phyloP scores from a whole-genome alignment of 2,329 filamentous ascomycete genomes.

The Botrytis tulipae region DNA sequence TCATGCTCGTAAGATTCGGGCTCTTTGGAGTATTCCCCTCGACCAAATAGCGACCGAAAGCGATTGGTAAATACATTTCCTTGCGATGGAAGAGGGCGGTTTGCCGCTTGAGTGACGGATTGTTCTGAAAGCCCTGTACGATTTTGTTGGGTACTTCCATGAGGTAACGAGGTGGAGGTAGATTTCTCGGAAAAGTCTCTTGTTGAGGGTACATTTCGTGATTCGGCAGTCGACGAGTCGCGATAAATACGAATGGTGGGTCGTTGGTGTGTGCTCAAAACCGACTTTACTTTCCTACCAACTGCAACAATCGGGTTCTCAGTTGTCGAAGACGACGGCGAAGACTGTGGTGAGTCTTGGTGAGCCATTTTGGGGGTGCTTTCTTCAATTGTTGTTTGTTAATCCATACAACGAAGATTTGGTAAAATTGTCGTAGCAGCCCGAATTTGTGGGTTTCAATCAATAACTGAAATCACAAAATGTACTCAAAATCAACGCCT shows the following conservation, averaged over 20 bases:
- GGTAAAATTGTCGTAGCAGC: background rate
- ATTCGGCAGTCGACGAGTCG: slow-evolving; percentile 20
- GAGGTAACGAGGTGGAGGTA: background rate
- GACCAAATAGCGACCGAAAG: slow-evolving; percentile 26
- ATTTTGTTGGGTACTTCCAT: background rate
- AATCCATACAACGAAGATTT: background rate
- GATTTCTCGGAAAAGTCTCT: slow-evolving; percentile 20
- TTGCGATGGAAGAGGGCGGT: slow-evolving; percentile 15
- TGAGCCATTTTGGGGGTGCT: slow-evolving; percentile 21
- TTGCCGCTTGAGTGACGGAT: background rate
- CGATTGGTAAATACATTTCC: slow-evolving; percentile 23
- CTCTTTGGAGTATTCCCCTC: slow-evolving; percentile 15
- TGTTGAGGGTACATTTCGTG: slow-evolving; percentile 12
- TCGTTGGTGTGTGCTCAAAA: slow-evolving; percentile 27
- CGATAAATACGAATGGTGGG: slow-evolving; percentile 33
- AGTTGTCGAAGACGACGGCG: slow-evolving; percentile 23
- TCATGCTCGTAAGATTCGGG: slow-evolving; percentile 40
- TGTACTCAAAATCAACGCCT: background rate
- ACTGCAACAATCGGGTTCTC: slow-evolving; percentile 31
- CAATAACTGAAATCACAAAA: background rate
- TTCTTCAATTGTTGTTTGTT: background rate
- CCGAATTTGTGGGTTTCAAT: background rate
- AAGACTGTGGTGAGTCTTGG: slow-evolving; percentile 20
- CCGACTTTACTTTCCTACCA: slow-evolving; percentile 33
- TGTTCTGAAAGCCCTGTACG: background rate